phyloP scores from a whole-genome alignment of 2,329 filamentous ascomycete genomes.

The Metarhizium rileyi region DNA sequence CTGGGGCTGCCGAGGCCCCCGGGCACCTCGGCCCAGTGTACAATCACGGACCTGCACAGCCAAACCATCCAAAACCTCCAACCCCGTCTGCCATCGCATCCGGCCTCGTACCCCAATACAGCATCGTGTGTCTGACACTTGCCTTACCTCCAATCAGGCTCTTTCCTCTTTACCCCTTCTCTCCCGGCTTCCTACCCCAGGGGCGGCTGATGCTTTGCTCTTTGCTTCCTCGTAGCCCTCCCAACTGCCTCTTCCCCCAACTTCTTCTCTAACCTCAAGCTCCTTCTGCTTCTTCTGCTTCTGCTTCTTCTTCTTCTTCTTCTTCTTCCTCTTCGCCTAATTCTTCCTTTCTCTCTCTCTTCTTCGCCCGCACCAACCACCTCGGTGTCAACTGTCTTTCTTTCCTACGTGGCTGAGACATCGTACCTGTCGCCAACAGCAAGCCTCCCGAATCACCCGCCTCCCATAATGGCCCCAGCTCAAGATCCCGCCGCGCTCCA shows the following conservation, averaged over 20 bases:
- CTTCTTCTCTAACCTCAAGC: too few species aligned
- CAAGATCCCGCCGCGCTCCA: slow-evolving; percentile 29
- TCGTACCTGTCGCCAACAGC: background rate
- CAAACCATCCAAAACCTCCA: background rate
- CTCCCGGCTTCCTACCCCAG: slow-evolving; percentile 2
- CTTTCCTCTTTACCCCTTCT: background rate
- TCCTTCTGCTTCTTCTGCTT: too few species aligned
- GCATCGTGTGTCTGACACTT: slow-evolving; percentile 1
- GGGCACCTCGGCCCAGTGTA: background rate
- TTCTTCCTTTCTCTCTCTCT: background rate
- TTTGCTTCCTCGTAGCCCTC: background rate
- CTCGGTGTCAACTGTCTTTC: background rate
- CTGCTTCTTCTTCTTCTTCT: too few species aligned
- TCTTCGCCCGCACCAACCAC: background rate
- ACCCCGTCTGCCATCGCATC: background rate
- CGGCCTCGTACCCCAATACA: slow-evolving; percentile 8
- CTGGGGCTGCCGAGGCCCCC: background rate
- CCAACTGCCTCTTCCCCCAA: too few species aligned
- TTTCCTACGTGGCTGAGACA: background rate
- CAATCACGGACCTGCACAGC: background rate
- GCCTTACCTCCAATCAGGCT: background rate
- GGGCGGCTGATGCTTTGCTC: background rate
- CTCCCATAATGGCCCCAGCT: slow-evolving; percentile 21
- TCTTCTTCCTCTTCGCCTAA: background rate
- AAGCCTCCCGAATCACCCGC: background rate